Evolutionary conservation across 495 filamentous ascomycete species (phyloP), one percentile per base, ranked within the genome.

Genomic region (Amniculicola lignicola): DNA sequence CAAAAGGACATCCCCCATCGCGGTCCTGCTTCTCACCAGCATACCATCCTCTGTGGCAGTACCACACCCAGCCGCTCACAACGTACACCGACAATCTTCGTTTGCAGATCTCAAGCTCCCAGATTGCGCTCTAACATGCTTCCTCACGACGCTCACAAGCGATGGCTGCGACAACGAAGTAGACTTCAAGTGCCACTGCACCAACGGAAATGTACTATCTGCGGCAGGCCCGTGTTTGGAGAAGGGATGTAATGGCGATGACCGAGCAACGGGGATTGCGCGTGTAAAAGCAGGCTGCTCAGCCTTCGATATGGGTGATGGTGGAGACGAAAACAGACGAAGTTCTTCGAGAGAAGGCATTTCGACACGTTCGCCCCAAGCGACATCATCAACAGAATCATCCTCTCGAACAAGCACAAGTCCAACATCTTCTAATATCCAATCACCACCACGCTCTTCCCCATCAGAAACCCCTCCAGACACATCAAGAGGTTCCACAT

Each of bases 141-240:
- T 46, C 35, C 39, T 59, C 4, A 48, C 18, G 31, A 15, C 56
- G 5, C 42, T 59, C 16, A 48, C 39, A 21, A 59, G 11, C 7
- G 40, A 52, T 27, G 33, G 49, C 33, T 59, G 56, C 33, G 15
- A 29, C 1, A 33, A 15, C 27, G 56, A 59, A 35, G 47, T 41
- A 0, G 56, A 59, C 18, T 51, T 59, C 33, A 10, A 25, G 18
- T 59, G 56, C 41, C 56, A 59, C 33, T 59, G 56, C 42, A 27
- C 39, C 4, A 48, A 38, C 3, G 28, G 47, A 9, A 21, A 31
- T 10, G 41, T 47, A 15, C 33, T 59, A 15, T 18, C 6, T 0
- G 19, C 16, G 2, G 49, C 48, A 25, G 31, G 22, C 11, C n/a
- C 28, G 1, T 53, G 56, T 25, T n/a, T 59, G n/a, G 6, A 52